A percentile compares a stretch with the other conserved stretches of the same genome.
These are phyloP conservation scores for Ganoderma multipileum DNA, from an alignment of 1,284 basidiomycete genomes.

Conservation along the genomic window DNA sequence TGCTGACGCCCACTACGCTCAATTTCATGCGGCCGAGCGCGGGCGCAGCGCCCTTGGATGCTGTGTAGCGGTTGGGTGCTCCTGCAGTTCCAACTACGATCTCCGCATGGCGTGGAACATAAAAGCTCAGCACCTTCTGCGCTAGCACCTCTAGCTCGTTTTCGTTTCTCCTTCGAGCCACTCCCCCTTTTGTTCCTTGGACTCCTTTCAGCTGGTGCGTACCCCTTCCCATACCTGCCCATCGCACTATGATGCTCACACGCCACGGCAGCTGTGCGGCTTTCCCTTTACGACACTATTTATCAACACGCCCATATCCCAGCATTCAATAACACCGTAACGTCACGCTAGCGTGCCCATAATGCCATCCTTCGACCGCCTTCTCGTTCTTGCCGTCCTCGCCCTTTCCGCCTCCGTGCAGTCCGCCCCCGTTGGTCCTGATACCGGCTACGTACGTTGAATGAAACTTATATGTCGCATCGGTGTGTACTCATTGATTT, in stretches of 20 bases:
- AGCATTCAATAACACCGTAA: neutral
- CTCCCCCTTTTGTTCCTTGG: neutral
- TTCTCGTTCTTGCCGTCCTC: constrained; percentile 2
- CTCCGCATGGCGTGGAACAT: neutral
- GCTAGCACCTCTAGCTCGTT: neutral
- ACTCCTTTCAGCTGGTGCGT: constrained; percentile 2
- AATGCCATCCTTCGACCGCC: neutral
- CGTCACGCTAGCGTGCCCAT: neutral
- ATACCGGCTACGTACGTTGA: neutral
- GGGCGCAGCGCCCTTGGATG: neutral
- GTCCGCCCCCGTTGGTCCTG: neutral
- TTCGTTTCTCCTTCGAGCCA: neutral
- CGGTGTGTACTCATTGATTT: neutral
- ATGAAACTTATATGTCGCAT: neutral
- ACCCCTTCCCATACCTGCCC: too few relatives aligned
- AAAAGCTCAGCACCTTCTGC: neutral
- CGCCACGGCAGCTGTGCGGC: neutral
- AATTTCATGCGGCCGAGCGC: neutral
- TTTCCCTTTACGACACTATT: neutral
- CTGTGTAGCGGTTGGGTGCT: neutral
- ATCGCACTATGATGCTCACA: neutral
- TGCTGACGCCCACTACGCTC: neutral
- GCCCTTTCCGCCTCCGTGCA: neutral
- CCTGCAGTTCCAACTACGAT: neutral
- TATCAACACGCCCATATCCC: neutral